Evolutionary conservation across 768 basidiomycete species (phyloP), one percentile per base, ranked within the genome.

Genomic region (Phaeotremella skinneri): DNA sequence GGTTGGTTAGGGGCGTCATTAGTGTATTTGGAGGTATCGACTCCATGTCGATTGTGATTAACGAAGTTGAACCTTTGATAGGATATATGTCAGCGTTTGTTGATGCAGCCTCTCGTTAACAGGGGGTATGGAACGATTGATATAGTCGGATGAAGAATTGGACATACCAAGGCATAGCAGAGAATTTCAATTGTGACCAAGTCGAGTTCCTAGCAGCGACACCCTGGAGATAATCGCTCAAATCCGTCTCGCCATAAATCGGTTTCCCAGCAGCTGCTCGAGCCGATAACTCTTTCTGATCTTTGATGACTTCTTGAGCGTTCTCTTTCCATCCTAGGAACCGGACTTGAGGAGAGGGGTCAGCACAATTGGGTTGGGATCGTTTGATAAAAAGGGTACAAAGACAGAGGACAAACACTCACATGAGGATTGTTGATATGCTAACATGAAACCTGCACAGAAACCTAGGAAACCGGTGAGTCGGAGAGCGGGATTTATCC

Each of bases 21-120:
- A 3, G 47, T 58, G 68, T 94, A 96, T 77, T 91, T 92, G 57
- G 85, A 83, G 20, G 87, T 83, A 69, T 93, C 88, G 7, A 86
- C 85, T 2, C 91, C 91, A 72, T 94, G 92, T 73, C 85, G 79
- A 42, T 85, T 85, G 76, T 96, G 92, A 76, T 93, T 88, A 68
- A 93, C 92, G 49, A 97, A 81, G 81, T 98, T 98, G 79, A 98
- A 85, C 92, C 91, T 94, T 70, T n/a, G n/a, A n/a, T n/a, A n/a
- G n/a, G n/a, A n/a, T n/a, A n/a, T n/a, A n/a, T n/a, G n/a, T n/a
- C n/a, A n/a, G n/a, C n/a, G n/a, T n/a, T n/a, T n/a, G n/a, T n/a
- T n/a, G n/a, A n/a, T n/a, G n/a, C n/a, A n/a, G n/a, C n/a, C n/a
- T n/a, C n/a, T n/a, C n/a, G n/a, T n/a, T n/a, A n/a, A n/a, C n/a